Base-by-base conservation (phyloP, 192 early-diverging fungal genomes). In the Podila clonocystis region DNA sequence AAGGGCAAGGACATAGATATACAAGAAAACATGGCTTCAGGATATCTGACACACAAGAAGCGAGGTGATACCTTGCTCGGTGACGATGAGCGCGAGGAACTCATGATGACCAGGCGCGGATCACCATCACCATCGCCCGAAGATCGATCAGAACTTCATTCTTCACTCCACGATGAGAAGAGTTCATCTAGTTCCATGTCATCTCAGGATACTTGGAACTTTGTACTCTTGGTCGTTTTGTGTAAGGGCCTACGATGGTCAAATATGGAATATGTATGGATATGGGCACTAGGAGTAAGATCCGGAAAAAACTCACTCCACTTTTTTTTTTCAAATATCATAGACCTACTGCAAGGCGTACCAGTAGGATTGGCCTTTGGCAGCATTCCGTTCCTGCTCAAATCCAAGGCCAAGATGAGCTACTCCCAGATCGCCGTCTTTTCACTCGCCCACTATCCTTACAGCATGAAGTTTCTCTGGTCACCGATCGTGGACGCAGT, bases 401-500 rank as follows among this genome's bases (percentile, higher is more conserved):
- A 55, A 22, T 55, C 52, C 52, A 99, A 99, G 85, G 90, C 92
- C 24, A 95, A 95, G 72, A 88, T 99, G 50, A 93, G 93, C 52
- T 99, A 94, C 73, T 88, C 90, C 31, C 93, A 99, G 76, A 92
- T 99, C 49, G 98, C 94, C 3, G 72, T 98, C 61, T 98, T 99
- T 70, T 95, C 97, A 36, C 85, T 99, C 50, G 94, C 97, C 2
- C 91, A 93, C 17, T 99, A 97, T 82, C 98, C 98, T 13, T 99
- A 99, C 83, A 96, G 95, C 50, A 91, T 99, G 50, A 99, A 99
- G 86, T 91, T 99, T 28, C 87, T 99, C 34, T 99, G 97, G 97
- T 98, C 96, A 31, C 97, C 97, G 9, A 93, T 99, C 52, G 96
- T 99, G 4, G 98, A 99, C 79, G 92, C 96, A 2, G 75, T 94